Base-by-base conservation (phyloP, 192 early-diverging fungal genomes). In the Blastocladiella britannica region DNA sequence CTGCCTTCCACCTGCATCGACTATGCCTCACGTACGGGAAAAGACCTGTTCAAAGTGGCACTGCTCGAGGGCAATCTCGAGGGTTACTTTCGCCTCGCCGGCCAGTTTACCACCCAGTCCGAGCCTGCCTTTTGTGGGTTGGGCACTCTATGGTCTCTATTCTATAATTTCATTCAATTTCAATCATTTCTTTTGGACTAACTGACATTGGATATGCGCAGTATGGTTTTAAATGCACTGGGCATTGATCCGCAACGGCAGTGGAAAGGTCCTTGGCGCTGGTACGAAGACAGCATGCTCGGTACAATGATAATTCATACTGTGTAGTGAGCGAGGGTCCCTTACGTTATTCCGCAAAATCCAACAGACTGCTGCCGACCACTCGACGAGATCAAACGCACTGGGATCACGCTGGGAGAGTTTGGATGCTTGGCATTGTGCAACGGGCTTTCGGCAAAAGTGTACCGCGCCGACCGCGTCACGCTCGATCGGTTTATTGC, bases 51-150 rank as follows among this genome's bases (percentile, higher is more conserved):
- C 52, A 15, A n/a, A 6, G 53, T 29, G 15, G 61, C 67, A 5
- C 29, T 73, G 4, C 25, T 8, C 20, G 58, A 56, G 28, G 52
- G 56, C 25, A 54, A 60, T 54, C 54, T 69, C 58, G 68, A 73
- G 29, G 53, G 57, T 2, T 73, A 64, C 55, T 73, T 63, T 56
- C 25, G 52, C 18, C 64, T 73, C 12, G 60, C 68, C 1, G 29
- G 59, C 52, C 67, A 73, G 53, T 73, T 47, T 20, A 47, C 37
- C 18, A 73, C 67, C 7, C 71, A 73, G 61, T 31, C 60, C 9
- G 71, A 73, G 53, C 71, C 71, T 5, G 71, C 71, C 4, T 68
- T 60, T 31, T 73, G 71, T 55, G 71, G 71, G 0, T 57, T 71
- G 52, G 55, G 51, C 18, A 62, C 71, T 25, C 66, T 73, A 5